Evolutionary conservation across 331 rosid species (phyloP).

Genomic region (Arachis monticola): DNA sequence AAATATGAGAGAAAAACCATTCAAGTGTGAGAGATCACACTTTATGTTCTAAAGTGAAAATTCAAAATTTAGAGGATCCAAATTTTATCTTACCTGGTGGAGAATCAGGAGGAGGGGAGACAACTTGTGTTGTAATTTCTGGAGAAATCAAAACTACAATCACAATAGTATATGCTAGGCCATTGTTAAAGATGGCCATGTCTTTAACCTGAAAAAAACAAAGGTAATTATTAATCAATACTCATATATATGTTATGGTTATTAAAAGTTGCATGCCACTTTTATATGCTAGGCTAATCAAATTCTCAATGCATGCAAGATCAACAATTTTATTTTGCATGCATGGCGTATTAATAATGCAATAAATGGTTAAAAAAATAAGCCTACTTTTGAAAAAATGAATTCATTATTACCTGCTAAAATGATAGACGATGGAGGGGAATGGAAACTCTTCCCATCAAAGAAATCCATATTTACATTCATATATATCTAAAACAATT

Average conservation of each 20-base stretch:
- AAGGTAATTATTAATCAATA: not conserved
- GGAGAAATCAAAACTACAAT: constrained; percentile 43
- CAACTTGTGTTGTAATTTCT: constrained; percentile 41
- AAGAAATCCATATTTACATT: not conserved
- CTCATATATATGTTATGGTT: not conserved
- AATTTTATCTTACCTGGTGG: constrained; percentile 32
- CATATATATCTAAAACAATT: not conserved
- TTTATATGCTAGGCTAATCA: not conserved
- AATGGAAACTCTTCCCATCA: not conserved
- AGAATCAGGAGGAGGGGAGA: constrained; percentile 15
- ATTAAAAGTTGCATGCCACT: not conserved
- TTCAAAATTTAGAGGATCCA: not conserved
- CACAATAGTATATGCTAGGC: constrained; percentile 23
- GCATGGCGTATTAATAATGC: not conserved
- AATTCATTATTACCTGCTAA: not conserved
- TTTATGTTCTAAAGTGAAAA: no score
- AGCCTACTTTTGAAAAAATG: not conserved
- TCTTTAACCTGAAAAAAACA: constrained; percentile 41
- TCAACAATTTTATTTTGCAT: not conserved
- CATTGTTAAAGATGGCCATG: constrained; percentile 38
- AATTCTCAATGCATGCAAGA: not conserved
- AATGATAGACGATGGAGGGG: not conserved
- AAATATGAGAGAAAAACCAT: no score
- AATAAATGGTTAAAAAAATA: no score
- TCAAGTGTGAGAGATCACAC: no score